phyloP scores from a whole-genome alignment of 1,139 yeast species.

The Candida gigantensis region DNA sequence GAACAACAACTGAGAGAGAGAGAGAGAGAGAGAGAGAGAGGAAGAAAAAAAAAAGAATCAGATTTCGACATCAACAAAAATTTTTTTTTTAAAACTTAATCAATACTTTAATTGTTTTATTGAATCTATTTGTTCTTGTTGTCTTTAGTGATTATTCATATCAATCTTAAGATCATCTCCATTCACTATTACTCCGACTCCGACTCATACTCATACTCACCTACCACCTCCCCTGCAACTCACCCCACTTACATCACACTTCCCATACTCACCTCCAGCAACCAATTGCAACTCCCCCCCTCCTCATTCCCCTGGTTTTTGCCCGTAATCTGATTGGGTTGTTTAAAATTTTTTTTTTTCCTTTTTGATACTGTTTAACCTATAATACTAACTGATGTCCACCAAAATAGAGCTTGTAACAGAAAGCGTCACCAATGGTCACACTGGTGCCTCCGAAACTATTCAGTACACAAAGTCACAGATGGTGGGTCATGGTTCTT shows the following conservation, averaged over 20 bases:
- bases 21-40: slow-evolving; percentile 1
- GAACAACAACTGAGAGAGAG: not conserved
- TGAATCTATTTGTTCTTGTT: not conserved
- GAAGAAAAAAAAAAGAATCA: not conserved
- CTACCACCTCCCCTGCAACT: no score
- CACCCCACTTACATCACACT: no score
- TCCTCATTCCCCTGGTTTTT: no score
- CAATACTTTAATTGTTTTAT: not conserved
- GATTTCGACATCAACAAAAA: slow-evolving; percentile 3
- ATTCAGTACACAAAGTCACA: slow-evolving; percentile 72
- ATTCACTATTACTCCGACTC: no score
- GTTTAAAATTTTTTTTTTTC: no score
- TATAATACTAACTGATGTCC: slow-evolving; percentile 45
- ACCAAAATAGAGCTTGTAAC: slow-evolving; percentile 56
- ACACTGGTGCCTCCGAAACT: slow-evolving; percentile 61
- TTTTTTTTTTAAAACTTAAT: not conserved
- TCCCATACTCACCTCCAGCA: no score
- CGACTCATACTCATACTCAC: no score
- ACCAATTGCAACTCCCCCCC: no score
- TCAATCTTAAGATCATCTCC: no score
- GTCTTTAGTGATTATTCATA: not conserved
- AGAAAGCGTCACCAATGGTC: slow-evolving; percentile 76
- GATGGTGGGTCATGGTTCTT: slow-evolving; percentile 96
- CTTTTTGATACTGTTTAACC: no score
- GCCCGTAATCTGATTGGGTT: no score